phyloP scores from a whole-genome alignment of 2,329 filamentous ascomycete genomes.

The Cercospora zeina region DNA sequence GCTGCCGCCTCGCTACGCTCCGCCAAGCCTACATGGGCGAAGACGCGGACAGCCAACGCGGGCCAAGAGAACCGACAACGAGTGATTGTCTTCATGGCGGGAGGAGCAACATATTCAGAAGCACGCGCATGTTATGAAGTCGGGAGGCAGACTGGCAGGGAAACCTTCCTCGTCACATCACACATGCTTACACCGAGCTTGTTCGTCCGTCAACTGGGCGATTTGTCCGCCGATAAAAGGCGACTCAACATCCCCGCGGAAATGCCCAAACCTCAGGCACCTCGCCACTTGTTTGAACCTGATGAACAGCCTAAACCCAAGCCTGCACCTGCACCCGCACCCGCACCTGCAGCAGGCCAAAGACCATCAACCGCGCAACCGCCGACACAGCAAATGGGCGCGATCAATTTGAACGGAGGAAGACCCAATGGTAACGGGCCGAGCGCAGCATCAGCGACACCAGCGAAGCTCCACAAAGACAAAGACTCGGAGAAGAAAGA shows the following conservation, averaged over 20 bases:
- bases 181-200: slow-evolving; percentile 88
- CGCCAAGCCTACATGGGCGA: slow-evolving; percentile 94
- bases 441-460: slow-evolving; percentile 28
- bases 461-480: slow-evolving; percentile 57
- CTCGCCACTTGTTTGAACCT: slow-evolving; percentile 80
- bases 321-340: slow-evolving; percentile 41
- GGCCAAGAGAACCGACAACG: slow-evolving; percentile 81
- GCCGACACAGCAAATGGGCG: slow-evolving; percentile 58
- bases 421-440: slow-evolving; percentile 26
- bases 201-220: slow-evolving; percentile 78
- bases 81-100: slow-evolving; percentile 90
- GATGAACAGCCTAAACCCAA: slow-evolving; percentile 58
- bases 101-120: slow-evolving; percentile 92
- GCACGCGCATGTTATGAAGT: slow-evolving; percentile 86
- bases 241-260: slow-evolving; percentile 79
- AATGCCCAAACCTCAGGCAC: slow-evolving; percentile 75
- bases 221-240: slow-evolving; percentile 73
- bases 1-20: slow-evolving; percentile 72
- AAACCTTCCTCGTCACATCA: slow-evolving; percentile 84
- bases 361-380: slow-evolving; percentile 39
- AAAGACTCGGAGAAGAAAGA: slow-evolving; percentile 61
- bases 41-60: slow-evolving; percentile 60
- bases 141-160: slow-evolving; percentile 68
- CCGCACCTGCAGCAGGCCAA: slow-evolving; percentile 23
- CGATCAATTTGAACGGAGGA: slow-evolving; percentile 52